Evolutionary conservation across 768 basidiomycete genomes (phyloP).

Genomic region (Tulasnella sp.): DNA sequence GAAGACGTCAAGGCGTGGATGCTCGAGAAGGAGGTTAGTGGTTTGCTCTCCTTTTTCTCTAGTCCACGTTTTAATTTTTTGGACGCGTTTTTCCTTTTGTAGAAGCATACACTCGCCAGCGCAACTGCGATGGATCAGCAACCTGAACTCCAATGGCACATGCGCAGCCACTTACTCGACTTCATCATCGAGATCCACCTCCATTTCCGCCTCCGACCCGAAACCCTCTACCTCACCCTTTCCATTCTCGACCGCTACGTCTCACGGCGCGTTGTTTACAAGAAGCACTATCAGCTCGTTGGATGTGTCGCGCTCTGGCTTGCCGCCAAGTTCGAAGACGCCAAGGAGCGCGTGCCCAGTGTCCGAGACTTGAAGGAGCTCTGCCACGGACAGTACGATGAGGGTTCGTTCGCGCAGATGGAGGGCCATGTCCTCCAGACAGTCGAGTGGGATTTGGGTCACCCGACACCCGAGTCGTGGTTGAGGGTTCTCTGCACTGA

Average conservation of each 20-base stretch:
- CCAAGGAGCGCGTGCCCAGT: conserved; percentile 94
- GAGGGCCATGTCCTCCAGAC: conserved; percentile 94
- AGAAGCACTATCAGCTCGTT: conserved; percentile 98
- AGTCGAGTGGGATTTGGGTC: conserved; percentile 92
- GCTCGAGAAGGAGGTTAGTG: conserved; percentile 95
- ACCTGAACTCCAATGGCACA: conserved; percentile 97
- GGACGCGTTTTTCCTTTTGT: conserved; percentile 2
- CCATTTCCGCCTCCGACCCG: conserved; percentile 92
- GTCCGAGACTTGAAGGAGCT: conserved; percentile 90
- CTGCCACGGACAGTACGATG: conserved; percentile 94
- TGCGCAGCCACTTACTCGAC: conserved; percentile 97
- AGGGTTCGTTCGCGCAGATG: conserved; percentile 98
- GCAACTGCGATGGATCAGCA: conserved; percentile 97
- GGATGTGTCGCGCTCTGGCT: conserved; percentile 99
- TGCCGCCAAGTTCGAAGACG: conserved; percentile 97
- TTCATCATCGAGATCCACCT: conserved; percentile 99
- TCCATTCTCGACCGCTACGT: conserved; percentile 99
- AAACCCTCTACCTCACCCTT: conserved; percentile 95
- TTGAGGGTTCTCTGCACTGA: conserved; percentile 46
- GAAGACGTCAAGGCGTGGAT: conserved; percentile 90
- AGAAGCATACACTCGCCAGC: conserved; percentile 85
- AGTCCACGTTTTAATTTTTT: neutral
- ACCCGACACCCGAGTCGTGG: conserved; percentile 98
- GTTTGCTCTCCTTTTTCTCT: neutral
- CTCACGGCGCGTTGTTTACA: conserved; percentile 94